These are phyloP conservation scores for Actinomortierella ambigua DNA, from an alignment of 371 early-diverging fungal genomes.

Conservation along the genomic window DNA sequence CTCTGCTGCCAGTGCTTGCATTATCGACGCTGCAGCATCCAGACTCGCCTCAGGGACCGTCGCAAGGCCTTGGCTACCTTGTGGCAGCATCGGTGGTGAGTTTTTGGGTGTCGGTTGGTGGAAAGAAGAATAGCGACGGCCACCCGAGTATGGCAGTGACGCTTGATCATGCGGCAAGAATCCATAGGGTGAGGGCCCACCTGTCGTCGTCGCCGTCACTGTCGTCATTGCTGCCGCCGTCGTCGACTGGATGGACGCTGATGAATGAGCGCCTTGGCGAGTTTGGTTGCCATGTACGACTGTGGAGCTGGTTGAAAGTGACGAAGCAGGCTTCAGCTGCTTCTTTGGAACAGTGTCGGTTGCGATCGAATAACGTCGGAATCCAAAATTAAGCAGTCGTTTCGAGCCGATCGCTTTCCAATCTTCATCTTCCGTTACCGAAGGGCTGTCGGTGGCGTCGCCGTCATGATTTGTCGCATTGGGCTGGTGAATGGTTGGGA, in stretches of 20 bases:
- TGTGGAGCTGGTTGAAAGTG: constrained; percentile 17
- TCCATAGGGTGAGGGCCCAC: constrained; percentile 25
- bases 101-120: constrained; percentile 48
- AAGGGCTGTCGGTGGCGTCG: constrained; percentile 43
- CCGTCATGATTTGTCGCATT: constrained; percentile 25
- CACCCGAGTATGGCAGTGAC: constrained; percentile 8
- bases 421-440: constrained; percentile 47
- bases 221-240: constrained; percentile 12
- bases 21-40: constrained; percentile 15
- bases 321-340: constrained; percentile 32
- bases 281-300: too few species aligned
- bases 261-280: too few species aligned
- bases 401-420: constrained; percentile 48
- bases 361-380: constrained; percentile 45
- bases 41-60: constrained; percentile 21
- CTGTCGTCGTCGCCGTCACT: constrained; percentile 15
- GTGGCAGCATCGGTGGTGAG: constrained; percentile 22
- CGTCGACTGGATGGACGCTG: background rate
- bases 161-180: constrained; percentile 16
- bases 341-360: constrained; percentile 44
- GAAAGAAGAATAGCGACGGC: constrained; percentile 40
- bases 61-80: constrained; percentile 6
- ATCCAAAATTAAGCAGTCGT: constrained; percentile 36
- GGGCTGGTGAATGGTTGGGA: constrained; percentile 11
- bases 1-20: constrained; percentile 18